A percentile compares a stretch with the other conserved stretches of the same genome.
Evolutionary conservation across 441 rosid genomes (phyloP).

Genomic region (Gossypium gossypioides): DNA sequence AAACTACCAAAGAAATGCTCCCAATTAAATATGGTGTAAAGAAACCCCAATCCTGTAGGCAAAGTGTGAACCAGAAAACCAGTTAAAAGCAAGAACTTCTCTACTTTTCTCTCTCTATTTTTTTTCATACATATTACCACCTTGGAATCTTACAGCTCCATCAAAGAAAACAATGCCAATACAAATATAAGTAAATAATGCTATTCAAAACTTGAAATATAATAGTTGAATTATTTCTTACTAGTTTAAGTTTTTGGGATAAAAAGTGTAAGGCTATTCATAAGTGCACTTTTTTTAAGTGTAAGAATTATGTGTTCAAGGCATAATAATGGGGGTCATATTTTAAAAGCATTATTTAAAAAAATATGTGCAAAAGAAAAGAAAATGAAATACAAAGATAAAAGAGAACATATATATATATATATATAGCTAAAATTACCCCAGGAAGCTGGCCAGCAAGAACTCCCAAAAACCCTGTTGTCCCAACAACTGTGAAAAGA

Average conservation of each 20-base stretch:
- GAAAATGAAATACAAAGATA: not conserved
- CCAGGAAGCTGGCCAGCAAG: constrained; percentile 88
- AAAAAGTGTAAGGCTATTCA: too few relatives aligned
- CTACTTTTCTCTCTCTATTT: not conserved
- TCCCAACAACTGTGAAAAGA: constrained; percentile 77
- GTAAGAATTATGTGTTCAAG: not conserved
- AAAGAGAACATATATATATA: not conserved
- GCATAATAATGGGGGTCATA: not conserved
- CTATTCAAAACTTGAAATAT: not conserved
- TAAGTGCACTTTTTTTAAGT: too few relatives aligned
- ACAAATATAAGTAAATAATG: not conserved
- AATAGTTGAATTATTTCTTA: not conserved
- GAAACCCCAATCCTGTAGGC: constrained; percentile 78
- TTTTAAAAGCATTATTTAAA: too few relatives aligned
- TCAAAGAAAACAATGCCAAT: not conserved
- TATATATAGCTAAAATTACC: constrained; percentile 21
- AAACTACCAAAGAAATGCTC: constrained; percentile 66
- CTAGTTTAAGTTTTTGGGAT: not conserved
- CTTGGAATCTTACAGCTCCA: not conserved
- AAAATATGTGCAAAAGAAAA: too few relatives aligned
- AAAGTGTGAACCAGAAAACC: not conserved
- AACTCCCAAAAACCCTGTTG: constrained; percentile 63
- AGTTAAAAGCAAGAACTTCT: not conserved
- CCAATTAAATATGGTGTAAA: constrained; percentile 73
- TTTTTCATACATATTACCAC: not conserved